Evolutionary conservation across 2,329 filamentous ascomycete genomes (phyloP), one percentile per base, ranked within the genome.

Genomic region (Lachnellula occidentalis): DNA sequence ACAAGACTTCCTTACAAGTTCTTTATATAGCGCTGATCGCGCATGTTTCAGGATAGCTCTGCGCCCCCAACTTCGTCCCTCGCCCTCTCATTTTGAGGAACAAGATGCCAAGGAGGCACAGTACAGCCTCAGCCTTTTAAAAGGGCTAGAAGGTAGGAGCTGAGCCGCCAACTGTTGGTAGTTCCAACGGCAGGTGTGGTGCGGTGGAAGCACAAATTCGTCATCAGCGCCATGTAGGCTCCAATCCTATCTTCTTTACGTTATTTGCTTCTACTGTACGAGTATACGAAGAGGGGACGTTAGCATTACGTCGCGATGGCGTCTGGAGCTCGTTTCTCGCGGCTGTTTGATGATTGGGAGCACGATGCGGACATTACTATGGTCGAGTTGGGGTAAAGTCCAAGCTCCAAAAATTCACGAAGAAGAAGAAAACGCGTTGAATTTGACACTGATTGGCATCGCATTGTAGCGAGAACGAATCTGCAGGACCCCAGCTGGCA

Each of bases 311-410:
- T 34, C 39, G 46, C 27, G 39, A 58, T 58, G 52, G 39, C 41
- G 41, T 19, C 37, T n/a, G 17, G 46, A 34, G 37, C 49, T 2
- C 19, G 45, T 14, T 58, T 55, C 47, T 50, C 47, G 19, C 49
- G 50, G 17, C 31, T 58, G 8, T 58, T 56, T 15, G 53, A 58
- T 47, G 53, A 55, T 3, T 58, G 56, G 56, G 53, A 53, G 5
- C 34, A 58, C 50, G 53, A 47, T 37, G 39, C 50, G 1, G 56
- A 55, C 27, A 55, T 55, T 15, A 53, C 56, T 15, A 56, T 56
- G 53, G 50, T 53, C 9, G 56, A 58, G 22, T 36, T 58, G 31
- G 53, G 43, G 56, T 55, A 34, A 41, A 45, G n/a, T 8, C 41
- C n/a, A 22, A 21, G 15, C 37, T 8, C 15, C 12, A 17, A 5